phyloP scores from a whole-genome alignment of 768 basidiomycete genomes.

The Arthromyces matolae region DNA sequence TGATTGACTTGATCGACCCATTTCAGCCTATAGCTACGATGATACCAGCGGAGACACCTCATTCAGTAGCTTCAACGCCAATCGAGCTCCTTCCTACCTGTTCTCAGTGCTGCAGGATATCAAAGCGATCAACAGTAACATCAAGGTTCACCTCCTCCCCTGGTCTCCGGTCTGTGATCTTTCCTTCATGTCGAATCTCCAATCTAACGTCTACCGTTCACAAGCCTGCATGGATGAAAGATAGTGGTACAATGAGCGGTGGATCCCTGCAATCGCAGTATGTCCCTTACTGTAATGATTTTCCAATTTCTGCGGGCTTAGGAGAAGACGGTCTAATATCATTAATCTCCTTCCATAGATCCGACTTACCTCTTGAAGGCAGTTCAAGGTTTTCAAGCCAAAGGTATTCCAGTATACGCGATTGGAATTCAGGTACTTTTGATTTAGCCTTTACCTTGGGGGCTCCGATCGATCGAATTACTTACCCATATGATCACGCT shows the following conservation, averaged over 20 bases:
- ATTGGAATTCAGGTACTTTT: conserved; percentile 55
- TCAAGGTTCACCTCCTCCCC: conserved; percentile 58
- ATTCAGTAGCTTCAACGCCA: conserved; percentile 54
- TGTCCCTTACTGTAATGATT: conserved; percentile 41
- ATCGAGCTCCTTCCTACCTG: conserved; percentile 55
- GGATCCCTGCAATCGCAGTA: conserved; percentile 53
- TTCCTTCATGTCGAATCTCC: not conserved
- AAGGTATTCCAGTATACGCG: conserved; percentile 62
- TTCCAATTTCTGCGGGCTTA: not conserved
- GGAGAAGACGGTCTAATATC: too few species aligned
- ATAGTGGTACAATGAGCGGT: conserved; percentile 60
- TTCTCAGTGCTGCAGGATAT: conserved; percentile 67
- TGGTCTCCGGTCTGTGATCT: conserved; percentile 65
- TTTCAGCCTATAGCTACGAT: conserved; percentile 64
- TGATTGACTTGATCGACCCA: too few species aligned
- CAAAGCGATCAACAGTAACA: conserved; percentile 44
- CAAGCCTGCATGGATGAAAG: conserved; percentile 81
- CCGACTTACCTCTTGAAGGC: conserved; percentile 70
- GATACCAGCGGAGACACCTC: conserved; percentile 59
- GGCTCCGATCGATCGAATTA: too few species aligned
- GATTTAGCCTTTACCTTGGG: too few species aligned
- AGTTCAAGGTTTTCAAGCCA: conserved; percentile 60
- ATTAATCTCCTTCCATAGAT: too few species aligned
- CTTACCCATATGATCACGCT: too few species aligned
- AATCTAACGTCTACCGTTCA: too few species aligned